Conservation (phyloP, 2,329 filamentous ascomycete species). For the Talaromyces sp. region DNA sequence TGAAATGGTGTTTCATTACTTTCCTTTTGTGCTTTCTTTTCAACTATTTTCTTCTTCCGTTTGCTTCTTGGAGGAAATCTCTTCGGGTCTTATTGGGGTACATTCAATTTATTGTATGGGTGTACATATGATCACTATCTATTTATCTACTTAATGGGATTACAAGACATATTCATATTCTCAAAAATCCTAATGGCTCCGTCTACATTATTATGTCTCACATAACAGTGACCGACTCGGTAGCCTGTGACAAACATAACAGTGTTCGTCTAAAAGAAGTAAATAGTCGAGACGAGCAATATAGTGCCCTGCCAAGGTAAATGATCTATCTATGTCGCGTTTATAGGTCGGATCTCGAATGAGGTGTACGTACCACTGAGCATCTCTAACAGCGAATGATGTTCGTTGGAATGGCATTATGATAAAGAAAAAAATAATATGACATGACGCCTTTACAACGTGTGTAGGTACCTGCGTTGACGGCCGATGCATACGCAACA, state of each 20-base stretch:
- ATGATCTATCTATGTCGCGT: too few relatives aligned
- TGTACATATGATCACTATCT: not conserved
- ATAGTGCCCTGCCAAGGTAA: too few relatives aligned
- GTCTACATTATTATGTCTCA: not conserved
- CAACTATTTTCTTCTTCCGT: not conserved
- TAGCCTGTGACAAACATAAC: not conserved
- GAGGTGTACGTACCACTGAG: too few relatives aligned
- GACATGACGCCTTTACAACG: too few relatives aligned
- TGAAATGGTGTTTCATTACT: not conserved
- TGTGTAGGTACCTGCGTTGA: too few relatives aligned
- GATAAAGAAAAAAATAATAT: too few relatives aligned
- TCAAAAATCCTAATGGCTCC: not conserved
- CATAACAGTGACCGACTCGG: not conserved
- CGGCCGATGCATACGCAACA: too few relatives aligned
- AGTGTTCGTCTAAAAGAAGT: too few relatives aligned
- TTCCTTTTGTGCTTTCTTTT: not conserved
- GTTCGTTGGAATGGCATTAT: too few relatives aligned
- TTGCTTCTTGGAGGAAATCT: not conserved
- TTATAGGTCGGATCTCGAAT: too few relatives aligned
- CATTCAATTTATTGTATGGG: not conserved
- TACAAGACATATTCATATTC: not conserved
- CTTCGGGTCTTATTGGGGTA: not conserved
- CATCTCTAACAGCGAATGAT: too few relatives aligned
- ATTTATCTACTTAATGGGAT: conserved; percentile 1
- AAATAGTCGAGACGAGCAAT: not conserved